Percentiles rank a stretch among this genome's conserved stretches.
Evolutionary conservation across 805 yeast species (phyloP).

Genomic region (Ogataea trehaloabstinens): DNA sequence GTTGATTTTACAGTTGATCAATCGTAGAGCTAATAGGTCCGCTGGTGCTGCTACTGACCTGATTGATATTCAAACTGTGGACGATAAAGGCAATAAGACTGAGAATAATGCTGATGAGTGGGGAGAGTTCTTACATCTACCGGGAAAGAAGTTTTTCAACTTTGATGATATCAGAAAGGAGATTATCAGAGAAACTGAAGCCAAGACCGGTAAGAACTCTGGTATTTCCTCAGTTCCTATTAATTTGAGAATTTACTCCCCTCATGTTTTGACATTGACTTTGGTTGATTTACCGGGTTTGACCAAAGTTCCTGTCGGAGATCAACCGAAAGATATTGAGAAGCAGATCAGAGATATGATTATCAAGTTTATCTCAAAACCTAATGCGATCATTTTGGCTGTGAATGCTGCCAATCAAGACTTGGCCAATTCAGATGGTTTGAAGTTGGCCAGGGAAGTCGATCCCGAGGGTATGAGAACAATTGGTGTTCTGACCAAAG

Average conservation of each 20-base stretch:
- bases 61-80: slow-evolving; percentile 43
- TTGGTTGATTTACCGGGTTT: slow-evolving; percentile 96
- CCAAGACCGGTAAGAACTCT: slow-evolving; percentile 74
- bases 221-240: slow-evolving; percentile 94
- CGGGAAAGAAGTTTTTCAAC: slow-evolving; percentile 82
- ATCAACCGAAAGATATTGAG: slow-evolving; percentile 97
- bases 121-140: slow-evolving; percentile 96
- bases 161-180: slow-evolving; percentile 88
- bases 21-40: slow-evolving; percentile 47
- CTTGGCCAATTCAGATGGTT: slow-evolving; percentile 94
- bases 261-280: slow-evolving; percentile 90
- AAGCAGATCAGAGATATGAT: slow-evolving; percentile 90
- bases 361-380: slow-evolving; percentile 89
- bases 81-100: slow-evolving; percentile 46
- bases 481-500: slow-evolving; percentile 93
- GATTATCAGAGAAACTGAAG: slow-evolving; percentile 88
- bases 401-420: slow-evolving; percentile 97
- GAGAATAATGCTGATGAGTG: slow-evolving; percentile 84
- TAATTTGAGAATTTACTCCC: slow-evolving; percentile 88
- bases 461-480: slow-evolving; percentile 97
- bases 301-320: slow-evolving; percentile 98
- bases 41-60: slow-evolving; percentile 32
- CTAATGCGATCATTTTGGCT: slow-evolving; percentile 90
- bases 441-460: slow-evolving; percentile 94
- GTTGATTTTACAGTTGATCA: slow-evolving; percentile 75